Conservation (phyloP, 169 alveolate genomes). For the Plasmodium relictum region DNA sequence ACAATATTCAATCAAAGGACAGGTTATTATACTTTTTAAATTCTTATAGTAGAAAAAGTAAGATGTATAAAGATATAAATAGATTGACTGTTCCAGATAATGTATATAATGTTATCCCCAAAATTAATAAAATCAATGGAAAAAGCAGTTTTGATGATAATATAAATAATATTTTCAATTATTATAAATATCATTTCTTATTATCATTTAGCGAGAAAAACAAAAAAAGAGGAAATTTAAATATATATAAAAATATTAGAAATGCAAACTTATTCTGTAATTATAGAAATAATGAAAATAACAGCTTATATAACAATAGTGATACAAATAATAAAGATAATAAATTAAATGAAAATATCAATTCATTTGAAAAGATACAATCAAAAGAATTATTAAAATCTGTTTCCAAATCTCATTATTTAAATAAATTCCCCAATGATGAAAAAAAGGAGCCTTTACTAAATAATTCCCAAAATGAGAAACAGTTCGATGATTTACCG, state of each 20-base stretch:
- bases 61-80: conserved; percentile 57
- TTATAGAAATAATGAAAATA: neutral
- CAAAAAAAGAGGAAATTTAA: neutral
- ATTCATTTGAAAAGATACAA: neutral
- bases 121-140: conserved; percentile 44
- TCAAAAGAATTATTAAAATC: neutral
- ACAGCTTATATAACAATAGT: neutral
- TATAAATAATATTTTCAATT: conserved; percentile 48
- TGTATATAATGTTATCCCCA: conserved; percentile 66
- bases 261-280: neutral
- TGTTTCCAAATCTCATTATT: conserved; percentile 11
- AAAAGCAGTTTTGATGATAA: conserved; percentile 25
- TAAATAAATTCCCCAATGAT: conserved; percentile 36
- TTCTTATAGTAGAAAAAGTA: conserved; percentile 55
- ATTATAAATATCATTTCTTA: conserved; percentile 60
- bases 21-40: conserved; percentile 14
- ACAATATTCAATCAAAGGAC: conserved; percentile 17
- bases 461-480: conserved; percentile 22
- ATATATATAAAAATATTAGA: conserved; percentile 18
- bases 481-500: conserved; percentile 18
- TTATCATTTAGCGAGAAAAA: conserved; percentile 50
- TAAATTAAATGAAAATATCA: neutral
- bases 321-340: conserved; percentile 1
- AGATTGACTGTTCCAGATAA: conserved; percentile 57
- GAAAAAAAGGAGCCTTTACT: conserved; percentile 69